Conservation (phyloP, 441 rosid genomes). For the Populus trichocarpa region DNA sequence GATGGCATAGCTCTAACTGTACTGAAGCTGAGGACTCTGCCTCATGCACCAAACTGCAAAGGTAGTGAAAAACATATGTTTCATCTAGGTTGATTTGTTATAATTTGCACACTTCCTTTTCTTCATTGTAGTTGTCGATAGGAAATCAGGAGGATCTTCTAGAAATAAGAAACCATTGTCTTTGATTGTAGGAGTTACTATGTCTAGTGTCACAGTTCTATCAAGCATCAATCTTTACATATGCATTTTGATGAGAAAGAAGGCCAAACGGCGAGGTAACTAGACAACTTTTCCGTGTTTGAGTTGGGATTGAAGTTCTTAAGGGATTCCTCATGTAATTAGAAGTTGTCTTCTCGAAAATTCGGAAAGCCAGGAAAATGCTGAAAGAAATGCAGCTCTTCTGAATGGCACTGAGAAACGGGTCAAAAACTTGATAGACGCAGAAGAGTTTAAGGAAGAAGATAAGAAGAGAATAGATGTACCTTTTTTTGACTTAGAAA, state of each 20-base stretch:
- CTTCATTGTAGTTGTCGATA: neutral
- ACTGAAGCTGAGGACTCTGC: conserved; percentile 33
- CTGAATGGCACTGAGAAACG: conserved; percentile 39
- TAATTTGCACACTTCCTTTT: neutral
- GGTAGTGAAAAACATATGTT: neutral
- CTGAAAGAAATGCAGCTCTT: conserved; percentile 21
- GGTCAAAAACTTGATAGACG: conserved; percentile 43
- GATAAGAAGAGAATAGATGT: conserved; percentile 44
- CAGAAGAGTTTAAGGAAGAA: conserved; percentile 37
- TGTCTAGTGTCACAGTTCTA: conserved; percentile 33
- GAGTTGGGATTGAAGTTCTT: neutral
- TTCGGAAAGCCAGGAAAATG: conserved; percentile 29
- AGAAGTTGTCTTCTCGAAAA: neutral
- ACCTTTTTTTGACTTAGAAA: conserved; percentile 43
- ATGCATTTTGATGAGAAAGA: conserved; percentile 36
- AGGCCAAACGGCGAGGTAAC: conserved; percentile 18
- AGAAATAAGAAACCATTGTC: conserved; percentile 28
- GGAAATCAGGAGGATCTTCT: conserved; percentile 9
- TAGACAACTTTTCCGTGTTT: neutral
- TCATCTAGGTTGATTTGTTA: neutral
- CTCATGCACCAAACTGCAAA: neutral
- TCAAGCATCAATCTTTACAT: conserved; percentile 31
- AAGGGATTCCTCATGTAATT: neutral
- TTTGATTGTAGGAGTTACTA: conserved; percentile 31
- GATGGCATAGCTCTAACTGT: conserved; percentile 39